Evolutionary conservation across 1,284 basidiomycete genomes (phyloP), one percentile per base, ranked within the genome.

Genomic region (Leccinum huronense): DNA sequence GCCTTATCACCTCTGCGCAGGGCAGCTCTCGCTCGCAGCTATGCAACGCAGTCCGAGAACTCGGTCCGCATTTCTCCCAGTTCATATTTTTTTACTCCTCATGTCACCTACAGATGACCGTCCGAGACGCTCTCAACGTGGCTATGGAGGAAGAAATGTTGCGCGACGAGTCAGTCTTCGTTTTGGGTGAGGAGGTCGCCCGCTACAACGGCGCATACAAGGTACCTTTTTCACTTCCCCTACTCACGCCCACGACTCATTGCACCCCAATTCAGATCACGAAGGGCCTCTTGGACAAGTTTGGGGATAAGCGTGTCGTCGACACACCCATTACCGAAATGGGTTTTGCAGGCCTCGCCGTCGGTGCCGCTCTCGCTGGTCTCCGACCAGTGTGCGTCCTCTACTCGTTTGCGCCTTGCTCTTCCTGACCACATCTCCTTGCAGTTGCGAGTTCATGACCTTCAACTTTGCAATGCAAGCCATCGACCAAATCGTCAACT

Each of bases 91-190:
- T 48, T 51, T 64, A 38, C 63, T 57, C 54, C 67, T 69, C 36
- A 65, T 38, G 11, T 27, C 38, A 16, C 55, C 27, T 45, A 30
- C 75, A 96, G 91, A 93, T 98, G 94, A 98, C 95, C 60, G 97
- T 98, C 67, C 93, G 97, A 76, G 97, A 99, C 65, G 97, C 97
- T 51, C 89, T 99, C 71, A 99, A 98, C 81, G 81, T 89, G 66
- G 97, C 97, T 42, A 97, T 99, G 94, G 97, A 99, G 83, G 97
- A 99, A 82, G 97, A 99, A 83, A 99, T 99, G 97, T 77, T 91
- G 72, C 88, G 95, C 59, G 97, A 99, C 80, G 92, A 97, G 77
- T 91, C 83, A 48, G 97, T 99, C 60, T 99, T 97, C 79, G 81
- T 99, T 76, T 81, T 99, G 72, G 97, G 97, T 70, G 97, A 99